Evolutionary conservation across 805 yeast genomes (phyloP).

Genomic region (Wickerhamiella sorbophila): DNA sequence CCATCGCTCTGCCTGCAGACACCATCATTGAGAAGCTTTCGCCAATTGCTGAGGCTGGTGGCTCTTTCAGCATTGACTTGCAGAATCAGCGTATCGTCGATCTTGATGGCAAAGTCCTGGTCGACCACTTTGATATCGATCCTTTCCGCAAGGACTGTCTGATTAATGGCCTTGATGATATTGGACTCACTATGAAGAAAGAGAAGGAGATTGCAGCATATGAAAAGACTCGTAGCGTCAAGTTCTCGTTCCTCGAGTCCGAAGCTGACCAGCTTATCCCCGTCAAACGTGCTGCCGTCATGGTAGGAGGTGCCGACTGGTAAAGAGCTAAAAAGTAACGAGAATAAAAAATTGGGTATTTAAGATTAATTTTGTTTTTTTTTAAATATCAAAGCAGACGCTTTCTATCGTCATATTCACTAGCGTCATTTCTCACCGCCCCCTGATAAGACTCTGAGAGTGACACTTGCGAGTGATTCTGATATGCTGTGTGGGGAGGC

Average conservation of each 20-base stretch:
- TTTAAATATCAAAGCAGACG: neutral
- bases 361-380: neutral
- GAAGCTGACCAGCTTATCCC: slow-evolving; percentile 34
- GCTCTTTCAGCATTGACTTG: slow-evolving; percentile 62
- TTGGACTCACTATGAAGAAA: slow-evolving; percentile 86
- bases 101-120: slow-evolving; percentile 55
- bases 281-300: neutral
- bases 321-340: neutral
- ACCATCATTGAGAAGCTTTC: slow-evolving; percentile 54
- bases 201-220: slow-evolving; percentile 60
- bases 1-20: slow-evolving; percentile 78
- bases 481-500: neutral
- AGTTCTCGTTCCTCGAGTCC: slow-evolving; percentile 85
- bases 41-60: slow-evolving; percentile 69
- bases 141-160: slow-evolving; percentile 89
- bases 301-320: slow-evolving; percentile 2
- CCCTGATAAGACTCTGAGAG: neutral
- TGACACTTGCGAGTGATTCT: neutral
- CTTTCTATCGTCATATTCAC: neutral
- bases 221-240: slow-evolving; percentile 62
- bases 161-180: slow-evolving; percentile 90
- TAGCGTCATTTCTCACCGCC: neutral
- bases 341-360: neutral
- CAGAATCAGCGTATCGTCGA: slow-evolving; percentile 69
- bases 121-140: slow-evolving; percentile 77